Percentiles rank a stretch among this genome's conserved stretches.
Conservation (phyloP, 208 protist species). For the Leishmania braziliensis region DNA sequence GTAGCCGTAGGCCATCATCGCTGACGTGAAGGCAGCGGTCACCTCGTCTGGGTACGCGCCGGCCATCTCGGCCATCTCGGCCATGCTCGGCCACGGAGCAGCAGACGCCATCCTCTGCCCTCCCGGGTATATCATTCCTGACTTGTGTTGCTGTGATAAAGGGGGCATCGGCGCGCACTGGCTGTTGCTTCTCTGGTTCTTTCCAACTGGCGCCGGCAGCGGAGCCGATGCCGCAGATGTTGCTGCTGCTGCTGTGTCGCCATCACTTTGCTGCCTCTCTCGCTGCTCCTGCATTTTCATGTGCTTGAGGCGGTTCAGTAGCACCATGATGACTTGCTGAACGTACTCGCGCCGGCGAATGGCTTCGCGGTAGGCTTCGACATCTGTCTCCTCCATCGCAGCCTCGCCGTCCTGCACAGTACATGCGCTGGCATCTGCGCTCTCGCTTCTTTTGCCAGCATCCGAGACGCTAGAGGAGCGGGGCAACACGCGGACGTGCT, state of each 20-base stretch:
- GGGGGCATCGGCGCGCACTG: not conserved
- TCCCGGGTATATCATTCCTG: not conserved
- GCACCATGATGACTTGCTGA: conserved; percentile 64
- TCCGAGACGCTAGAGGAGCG: conserved; percentile 9
- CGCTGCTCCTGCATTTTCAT: conserved; percentile 52
- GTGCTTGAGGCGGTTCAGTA: conserved; percentile 61
- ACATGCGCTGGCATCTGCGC: not conserved
- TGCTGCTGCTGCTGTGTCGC: not conserved
- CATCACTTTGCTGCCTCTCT: conserved; percentile 11
- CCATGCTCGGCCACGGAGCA: not conserved
- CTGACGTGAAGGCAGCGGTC: conserved; percentile 18
- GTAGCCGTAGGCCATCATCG: conserved; percentile 23
- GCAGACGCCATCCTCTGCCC: conserved; percentile 1
- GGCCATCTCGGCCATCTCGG: conserved; percentile 6
- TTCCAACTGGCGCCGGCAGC: not conserved
- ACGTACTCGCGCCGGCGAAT: conserved; percentile 53
- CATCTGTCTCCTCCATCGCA: conserved; percentile 10
- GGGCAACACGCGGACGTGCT: conserved; percentile 52
- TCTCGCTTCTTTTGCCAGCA: not conserved
- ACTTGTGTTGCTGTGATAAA: not conserved
- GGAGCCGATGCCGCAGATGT: not conserved
- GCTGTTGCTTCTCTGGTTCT: not conserved
- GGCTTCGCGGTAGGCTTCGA: conserved; percentile 28
- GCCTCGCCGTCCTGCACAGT: conserved; percentile 11
- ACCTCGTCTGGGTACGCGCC: conserved; percentile 9